Evolutionary conservation across 257 asterid species (phyloP).

Genomic region (Solanum corneliomulleri): DNA sequence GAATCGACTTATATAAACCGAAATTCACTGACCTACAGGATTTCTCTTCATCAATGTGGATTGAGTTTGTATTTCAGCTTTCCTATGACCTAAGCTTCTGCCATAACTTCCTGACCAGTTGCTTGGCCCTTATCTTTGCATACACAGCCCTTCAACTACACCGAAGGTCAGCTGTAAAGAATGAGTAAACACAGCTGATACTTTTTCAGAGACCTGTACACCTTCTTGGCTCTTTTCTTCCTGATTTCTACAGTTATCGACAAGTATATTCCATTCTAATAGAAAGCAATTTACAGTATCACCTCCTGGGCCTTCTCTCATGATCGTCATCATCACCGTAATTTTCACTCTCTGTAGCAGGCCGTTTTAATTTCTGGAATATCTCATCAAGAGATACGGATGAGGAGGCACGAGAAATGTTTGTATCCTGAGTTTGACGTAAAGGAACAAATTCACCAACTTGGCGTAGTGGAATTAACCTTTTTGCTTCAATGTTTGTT

Average conservation of each 20-base stretch:
- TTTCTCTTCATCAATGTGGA: neutral
- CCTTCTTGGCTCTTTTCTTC: constrained; percentile 7
- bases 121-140: neutral
- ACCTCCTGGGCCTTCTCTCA: constrained; percentile 16
- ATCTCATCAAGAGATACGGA: constrained; percentile 81
- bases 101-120: neutral
- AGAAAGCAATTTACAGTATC: constrained; percentile 3
- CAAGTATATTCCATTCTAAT: neutral
- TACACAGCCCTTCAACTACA: neutral
- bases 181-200: neutral
- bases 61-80: neutral
- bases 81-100: neutral
- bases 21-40: neutral
- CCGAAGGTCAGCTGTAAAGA: neutral
- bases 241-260: constrained; percentile 17
- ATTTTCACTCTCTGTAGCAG: constrained; percentile 21
- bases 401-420: constrained; percentile 37
- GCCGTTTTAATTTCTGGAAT: constrained; percentile 76
- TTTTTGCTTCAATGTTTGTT: constrained; percentile 67
- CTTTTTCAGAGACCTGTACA: constrained; percentile 18
- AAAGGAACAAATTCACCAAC: constrained; percentile 35
- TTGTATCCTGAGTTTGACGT: constrained; percentile 54
- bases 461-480: constrained; percentile 59
- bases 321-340: constrained; percentile 36
- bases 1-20: neutral